Conservation (phyloP, 192 early-diverging fungal genomes). For the Podochytrium sp. region DNA sequence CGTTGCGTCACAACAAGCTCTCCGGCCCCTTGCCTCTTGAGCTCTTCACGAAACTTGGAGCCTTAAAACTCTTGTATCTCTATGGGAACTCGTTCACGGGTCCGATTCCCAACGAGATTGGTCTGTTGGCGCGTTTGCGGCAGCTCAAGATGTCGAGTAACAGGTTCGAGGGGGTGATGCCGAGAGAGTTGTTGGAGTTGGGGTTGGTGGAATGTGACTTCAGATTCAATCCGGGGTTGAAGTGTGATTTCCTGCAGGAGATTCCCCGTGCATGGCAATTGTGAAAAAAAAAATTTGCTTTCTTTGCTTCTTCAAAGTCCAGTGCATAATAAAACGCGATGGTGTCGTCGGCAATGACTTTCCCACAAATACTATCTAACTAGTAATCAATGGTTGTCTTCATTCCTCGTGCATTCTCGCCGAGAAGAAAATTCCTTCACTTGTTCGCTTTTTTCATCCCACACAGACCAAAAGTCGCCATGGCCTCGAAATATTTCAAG, state of each 20-base stretch:
- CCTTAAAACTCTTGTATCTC: not conserved
- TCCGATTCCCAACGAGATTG: not conserved
- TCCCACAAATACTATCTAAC: not conserved
- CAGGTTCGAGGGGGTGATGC: not conserved
- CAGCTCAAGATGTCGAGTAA: not conserved
- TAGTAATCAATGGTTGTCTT: not conserved
- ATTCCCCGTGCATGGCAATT: not conserved
- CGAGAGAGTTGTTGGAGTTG: not conserved
- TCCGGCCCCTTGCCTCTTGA: not conserved
- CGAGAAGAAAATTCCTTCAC: too few species aligned
- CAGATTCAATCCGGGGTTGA: not conserved
- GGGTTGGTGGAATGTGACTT: not conserved
- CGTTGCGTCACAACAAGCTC: not conserved
- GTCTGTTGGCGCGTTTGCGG: not conserved
- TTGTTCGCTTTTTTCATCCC: too few species aligned
- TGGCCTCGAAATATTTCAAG: too few species aligned
- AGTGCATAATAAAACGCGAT: too few species aligned
- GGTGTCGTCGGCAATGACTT: not conserved
- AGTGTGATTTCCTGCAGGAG: not conserved
- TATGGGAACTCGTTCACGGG: not conserved
- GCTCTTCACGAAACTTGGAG: not conserved
- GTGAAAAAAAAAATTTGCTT: too few species aligned
- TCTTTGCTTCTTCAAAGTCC: too few species aligned
- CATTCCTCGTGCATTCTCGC: too few species aligned
- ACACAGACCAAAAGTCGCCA: too few species aligned